Percentiles rank a stretch among this genome's conserved stretches.
phyloP scores from a whole-genome alignment of 257 asterid species.

The Leptodermis oblonga region DNA sequence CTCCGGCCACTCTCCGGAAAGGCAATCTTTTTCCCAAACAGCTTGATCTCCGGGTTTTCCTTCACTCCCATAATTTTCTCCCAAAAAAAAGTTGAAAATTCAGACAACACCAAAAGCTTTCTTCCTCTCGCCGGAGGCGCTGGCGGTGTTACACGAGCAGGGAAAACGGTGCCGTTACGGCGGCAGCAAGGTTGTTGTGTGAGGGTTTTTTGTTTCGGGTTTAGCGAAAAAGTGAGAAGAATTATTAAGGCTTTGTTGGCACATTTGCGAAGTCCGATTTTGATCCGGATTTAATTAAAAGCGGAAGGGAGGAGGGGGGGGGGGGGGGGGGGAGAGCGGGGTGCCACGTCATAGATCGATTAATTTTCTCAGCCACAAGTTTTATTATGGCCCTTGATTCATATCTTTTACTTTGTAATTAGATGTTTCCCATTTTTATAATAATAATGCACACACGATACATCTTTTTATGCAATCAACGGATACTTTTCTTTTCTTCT shows the following conservation, averaged over 20 bases:
- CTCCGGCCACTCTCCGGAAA: slow-evolving; percentile 44
- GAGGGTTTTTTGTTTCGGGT: background rate
- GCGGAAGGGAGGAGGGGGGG: slow-evolving; percentile 29
- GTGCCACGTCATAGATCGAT: slow-evolving; percentile 52
- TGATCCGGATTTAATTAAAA: slow-evolving; percentile 36
- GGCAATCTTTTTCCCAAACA: slow-evolving; percentile 66
- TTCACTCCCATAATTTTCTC: slow-evolving; percentile 30
- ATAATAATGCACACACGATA: slow-evolving; percentile 1
- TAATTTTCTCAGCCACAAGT: slow-evolving; percentile 64
- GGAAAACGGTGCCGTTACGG: background rate
- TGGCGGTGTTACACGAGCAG: background rate
- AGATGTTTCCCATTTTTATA: background rate
- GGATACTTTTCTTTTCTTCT: background rate
- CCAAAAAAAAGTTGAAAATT: background rate
- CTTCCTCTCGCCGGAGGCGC: background rate
- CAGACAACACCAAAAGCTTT: background rate
- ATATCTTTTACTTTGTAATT: slow-evolving; percentile 15
- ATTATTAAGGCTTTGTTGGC: slow-evolving; percentile 46
- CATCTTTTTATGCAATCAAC: slow-evolving; percentile 24
- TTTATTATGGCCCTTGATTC: slow-evolving; percentile 41
- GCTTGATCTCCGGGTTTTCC: slow-evolving; percentile 58
- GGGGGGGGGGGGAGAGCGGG: slow-evolving; percentile 34
- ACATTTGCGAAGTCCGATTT: slow-evolving; percentile 29
- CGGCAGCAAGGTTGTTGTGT: slow-evolving; percentile 13
- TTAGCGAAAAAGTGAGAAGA: slow-evolving; percentile 14